Percentiles rank a stretch among this genome's conserved stretches.
Conservation (phyloP, 495 filamentous ascomycete species). For the Aspergillus sclerotiicarbonarius region DNA sequence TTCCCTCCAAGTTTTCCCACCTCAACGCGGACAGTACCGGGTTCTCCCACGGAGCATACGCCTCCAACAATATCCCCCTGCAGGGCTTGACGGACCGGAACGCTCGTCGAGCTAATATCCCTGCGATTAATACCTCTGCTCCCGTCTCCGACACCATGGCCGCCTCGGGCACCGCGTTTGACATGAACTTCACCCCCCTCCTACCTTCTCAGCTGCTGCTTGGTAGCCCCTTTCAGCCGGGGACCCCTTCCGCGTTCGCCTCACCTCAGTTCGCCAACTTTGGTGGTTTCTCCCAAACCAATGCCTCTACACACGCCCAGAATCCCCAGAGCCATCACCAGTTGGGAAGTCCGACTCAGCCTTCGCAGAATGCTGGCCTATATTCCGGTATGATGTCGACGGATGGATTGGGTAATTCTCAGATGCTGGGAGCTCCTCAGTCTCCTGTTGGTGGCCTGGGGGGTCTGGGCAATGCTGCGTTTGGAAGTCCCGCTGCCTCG, state of each 20-base stretch:
- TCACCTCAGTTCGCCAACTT: conserved; percentile 89
- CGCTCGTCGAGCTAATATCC: conserved; percentile 79
- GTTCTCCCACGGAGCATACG: conserved; percentile 88
- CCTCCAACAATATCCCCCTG: conserved; percentile 64
- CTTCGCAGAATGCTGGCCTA: conserved; percentile 64
- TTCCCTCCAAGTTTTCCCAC: conserved; percentile 63
- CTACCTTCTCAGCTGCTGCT: conserved; percentile 92
- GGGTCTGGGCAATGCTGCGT: conserved; percentile 55
- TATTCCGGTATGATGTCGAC: conserved; percentile 79
- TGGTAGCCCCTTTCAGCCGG: conserved; percentile 94
- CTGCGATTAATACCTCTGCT: conserved; percentile 81
- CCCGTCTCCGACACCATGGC: conserved; percentile 69
- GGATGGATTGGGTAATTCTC: conserved; percentile 67
- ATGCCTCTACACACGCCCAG: conserved; percentile 57
- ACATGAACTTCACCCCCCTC: conserved; percentile 98
- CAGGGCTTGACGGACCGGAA: conserved; percentile 80
- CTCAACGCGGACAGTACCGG: conserved; percentile 71
- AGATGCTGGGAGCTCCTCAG: conserved; percentile 74
- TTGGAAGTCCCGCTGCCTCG: conserved; percentile 63
- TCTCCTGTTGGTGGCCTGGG: conserved; percentile 77
- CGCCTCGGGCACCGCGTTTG: conserved; percentile 82
- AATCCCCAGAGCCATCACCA: conserved; percentile 48
- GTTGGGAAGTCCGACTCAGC: conserved; percentile 59
- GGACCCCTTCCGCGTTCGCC: conserved; percentile 82
- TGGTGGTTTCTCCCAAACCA: conserved; percentile 69